Percentiles rank a stretch among this genome's conserved stretches.
phyloP scores from a whole-genome alignment of 2,329 filamentous ascomycete genomes.

The Albophoma yamanashiensis region DNA sequence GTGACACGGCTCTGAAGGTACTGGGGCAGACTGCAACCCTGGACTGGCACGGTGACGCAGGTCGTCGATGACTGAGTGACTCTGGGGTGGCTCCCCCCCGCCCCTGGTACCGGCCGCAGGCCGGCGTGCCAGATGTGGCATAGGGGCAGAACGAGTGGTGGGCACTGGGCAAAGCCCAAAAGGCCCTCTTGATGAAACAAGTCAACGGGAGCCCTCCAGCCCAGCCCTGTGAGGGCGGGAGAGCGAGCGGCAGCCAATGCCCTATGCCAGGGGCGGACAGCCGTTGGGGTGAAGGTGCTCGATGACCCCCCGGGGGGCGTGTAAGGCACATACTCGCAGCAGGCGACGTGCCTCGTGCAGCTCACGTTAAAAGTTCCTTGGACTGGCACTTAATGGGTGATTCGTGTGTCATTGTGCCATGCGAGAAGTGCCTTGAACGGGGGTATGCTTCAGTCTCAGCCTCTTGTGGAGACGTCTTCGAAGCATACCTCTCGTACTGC shows the following conservation, averaged over 20 bases:
- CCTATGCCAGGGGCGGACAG: not conserved
- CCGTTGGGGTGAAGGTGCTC: not conserved
- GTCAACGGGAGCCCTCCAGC: not conserved
- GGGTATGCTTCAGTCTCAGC: not conserved
- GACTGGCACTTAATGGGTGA: not conserved
- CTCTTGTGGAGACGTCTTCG: not conserved
- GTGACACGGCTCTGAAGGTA: not conserved
- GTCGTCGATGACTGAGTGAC: constrained; percentile 1
- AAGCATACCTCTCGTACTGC: too few species aligned
- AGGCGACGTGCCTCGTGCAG: not conserved
- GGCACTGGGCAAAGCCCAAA: not conserved
- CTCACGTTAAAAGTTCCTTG: not conserved
- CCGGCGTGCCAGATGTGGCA: not conserved
- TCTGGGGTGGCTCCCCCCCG: not conserved
- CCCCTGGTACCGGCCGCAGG: not conserved
- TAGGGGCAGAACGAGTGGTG: not conserved
- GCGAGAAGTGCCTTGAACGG: not conserved
- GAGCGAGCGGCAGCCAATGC: not conserved
- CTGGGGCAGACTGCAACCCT: constrained; percentile 1
- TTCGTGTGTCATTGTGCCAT: not conserved
- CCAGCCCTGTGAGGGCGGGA: not conserved
- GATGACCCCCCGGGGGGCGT: not conserved
- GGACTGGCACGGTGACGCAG: not conserved
- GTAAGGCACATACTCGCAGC: not conserved
- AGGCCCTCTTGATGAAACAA: not conserved